These are phyloP conservation scores for Aphanomyces euteiches DNA, from an alignment of 352 stramenopile species.

Conservation along the genomic window DNA sequence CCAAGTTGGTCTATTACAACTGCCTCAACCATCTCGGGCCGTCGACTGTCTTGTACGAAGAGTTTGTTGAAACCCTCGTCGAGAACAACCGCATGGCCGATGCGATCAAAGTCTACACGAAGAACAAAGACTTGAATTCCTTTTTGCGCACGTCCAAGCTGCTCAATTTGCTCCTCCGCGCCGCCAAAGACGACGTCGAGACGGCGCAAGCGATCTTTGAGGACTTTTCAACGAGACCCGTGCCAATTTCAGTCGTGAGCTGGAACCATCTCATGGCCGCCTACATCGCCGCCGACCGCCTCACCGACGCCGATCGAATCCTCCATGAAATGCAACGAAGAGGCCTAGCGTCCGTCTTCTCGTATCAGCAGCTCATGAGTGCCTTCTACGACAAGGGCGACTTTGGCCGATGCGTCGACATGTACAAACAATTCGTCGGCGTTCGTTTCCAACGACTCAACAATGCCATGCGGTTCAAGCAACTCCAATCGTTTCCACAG, in stretches of 20 bases:
- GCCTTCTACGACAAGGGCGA: constrained; percentile 45
- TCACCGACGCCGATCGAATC: constrained; percentile 43
- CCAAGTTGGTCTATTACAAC: constrained; percentile 56
- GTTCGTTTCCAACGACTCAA: constrained; percentile 40
- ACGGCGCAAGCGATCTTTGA: constrained; percentile 49
- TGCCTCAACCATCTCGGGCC: constrained; percentile 38
- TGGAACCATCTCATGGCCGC: constrained; percentile 75
- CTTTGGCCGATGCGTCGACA: constrained; percentile 43
- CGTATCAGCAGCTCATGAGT: constrained; percentile 73
- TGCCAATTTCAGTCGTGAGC: constrained; percentile 53
- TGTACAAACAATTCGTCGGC: constrained; percentile 62
- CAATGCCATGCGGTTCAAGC: constrained; percentile 41
- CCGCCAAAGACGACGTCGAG: constrained; percentile 38
- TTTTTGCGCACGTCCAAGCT: constrained; percentile 45
- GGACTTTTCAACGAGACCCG: constrained; percentile 57
- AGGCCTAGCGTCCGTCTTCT: constrained; percentile 55
- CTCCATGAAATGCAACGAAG: constrained; percentile 46
- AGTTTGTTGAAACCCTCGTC: constrained; percentile 20
- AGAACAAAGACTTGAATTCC: neutral
- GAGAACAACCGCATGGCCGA: neutral
- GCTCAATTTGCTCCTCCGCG: constrained; percentile 74
- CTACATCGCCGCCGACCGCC: constrained; percentile 59
- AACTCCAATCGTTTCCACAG: constrained; percentile 51
- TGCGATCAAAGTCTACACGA: constrained; percentile 3
- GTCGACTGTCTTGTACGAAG: constrained; percentile 60